Base-by-base conservation (phyloP, 805 yeast genomes). In the Lipomyces sp. region DNA sequence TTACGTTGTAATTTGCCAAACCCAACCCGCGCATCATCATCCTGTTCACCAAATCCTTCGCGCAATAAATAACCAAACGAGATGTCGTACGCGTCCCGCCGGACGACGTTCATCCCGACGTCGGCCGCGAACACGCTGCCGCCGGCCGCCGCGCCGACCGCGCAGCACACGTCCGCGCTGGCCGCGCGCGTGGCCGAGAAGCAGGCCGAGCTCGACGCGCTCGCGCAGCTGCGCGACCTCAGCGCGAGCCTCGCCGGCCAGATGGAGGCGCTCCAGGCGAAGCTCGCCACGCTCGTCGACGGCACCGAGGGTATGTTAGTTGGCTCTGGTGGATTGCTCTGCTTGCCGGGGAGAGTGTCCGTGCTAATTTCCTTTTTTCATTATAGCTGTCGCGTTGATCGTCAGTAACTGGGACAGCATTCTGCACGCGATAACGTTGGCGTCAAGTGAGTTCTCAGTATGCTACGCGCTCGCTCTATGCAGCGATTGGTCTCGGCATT, bases 401-500 rank as follows among this genome's bases (percentile, higher is more conserved):
- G 46, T 55, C 18, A 52, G 53, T 33, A 51, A 55, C 24, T 55
- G 59, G 59, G 53, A 55, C 22, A 55, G 57, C 21, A 41, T 55
- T 32, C 39, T 55, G 26, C 41, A 57, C 4, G 51, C 50, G 14
- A 47, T 55, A 14, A 44, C 33, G 29, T 19, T 55, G 42, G 59
- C 59, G 4, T 39, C 59, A 19, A 41, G 59, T 55, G 47, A 4
- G 52, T 18, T 21, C 7, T 4, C 5, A 24, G 3, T n/a, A n/a
- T n/a, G n/a, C n/a, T n/a, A n/a, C n/a, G n/a, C n/a, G n/a, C n/a
- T n/a, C n/a, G n/a, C n/a, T n/a, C n/a, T n/a, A n/a, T n/a, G n/a
- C n/a, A n/a, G n/a, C n/a, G n/a, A n/a, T n/a, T n/a, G n/a, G n/a
- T n/a, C n/a, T n/a, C n/a, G n/a, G n/a, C n/a, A n/a, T n/a, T n/a